A percentile compares a stretch with the other conserved stretches of the same genome.
Conservation (phyloP, 208 protist species). For the Phytomonas francai region DNA sequence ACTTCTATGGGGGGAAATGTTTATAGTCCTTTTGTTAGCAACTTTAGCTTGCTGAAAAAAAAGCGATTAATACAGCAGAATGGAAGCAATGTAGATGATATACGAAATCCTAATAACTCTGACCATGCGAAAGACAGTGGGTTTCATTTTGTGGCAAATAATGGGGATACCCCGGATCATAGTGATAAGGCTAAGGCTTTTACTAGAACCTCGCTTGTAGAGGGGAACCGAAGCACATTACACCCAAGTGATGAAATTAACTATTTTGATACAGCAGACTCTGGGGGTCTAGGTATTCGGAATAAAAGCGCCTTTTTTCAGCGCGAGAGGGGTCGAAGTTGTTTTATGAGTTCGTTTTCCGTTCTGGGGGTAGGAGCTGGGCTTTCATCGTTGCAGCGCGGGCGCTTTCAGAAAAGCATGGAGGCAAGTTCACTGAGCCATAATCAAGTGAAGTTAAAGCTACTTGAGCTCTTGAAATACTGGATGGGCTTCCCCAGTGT, state of each 20-base stretch:
- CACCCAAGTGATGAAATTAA: background rate
- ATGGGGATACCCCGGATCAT: background rate
- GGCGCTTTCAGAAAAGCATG: background rate
- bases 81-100: background rate
- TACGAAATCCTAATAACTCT: background rate
- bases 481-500: background rate
- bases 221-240: background rate
- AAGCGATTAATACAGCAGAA: conserved; percentile 1
- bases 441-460: background rate
- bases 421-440: background rate
- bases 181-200: background rate
- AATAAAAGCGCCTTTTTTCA: background rate
- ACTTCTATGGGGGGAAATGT: background rate
- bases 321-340: background rate
- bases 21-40: background rate
- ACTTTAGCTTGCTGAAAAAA: background rate
- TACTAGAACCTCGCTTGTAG: background rate
- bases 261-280: background rate
- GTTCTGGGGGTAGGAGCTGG: background rate
- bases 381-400: background rate
- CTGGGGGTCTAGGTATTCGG: background rate
- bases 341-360: background rate
- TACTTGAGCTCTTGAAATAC: background rate
- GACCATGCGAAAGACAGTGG: background rate
- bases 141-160: background rate